Conservation (phyloP, 2,329 filamentous ascomycete species). For the Stagonosporopsis chrysanthemi region DNA sequence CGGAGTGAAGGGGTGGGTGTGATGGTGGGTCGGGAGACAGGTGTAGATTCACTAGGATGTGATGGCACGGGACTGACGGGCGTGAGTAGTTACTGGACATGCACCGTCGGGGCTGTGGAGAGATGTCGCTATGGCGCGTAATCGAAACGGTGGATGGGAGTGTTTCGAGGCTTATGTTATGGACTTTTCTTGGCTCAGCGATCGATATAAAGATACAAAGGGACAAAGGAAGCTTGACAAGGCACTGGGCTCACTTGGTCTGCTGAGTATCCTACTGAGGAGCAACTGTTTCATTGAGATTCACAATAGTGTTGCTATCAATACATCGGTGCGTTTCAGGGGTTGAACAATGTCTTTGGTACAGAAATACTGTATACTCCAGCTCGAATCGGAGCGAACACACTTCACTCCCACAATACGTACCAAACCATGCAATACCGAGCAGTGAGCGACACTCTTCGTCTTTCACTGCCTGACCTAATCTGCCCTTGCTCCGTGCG, state of each 20-base stretch:
- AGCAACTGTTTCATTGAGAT: neutral
- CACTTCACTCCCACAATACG: neutral
- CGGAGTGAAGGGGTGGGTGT: too few relatives aligned
- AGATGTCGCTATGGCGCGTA: neutral
- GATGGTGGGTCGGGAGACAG: neutral
- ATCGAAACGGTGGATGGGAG: neutral
- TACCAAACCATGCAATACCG: neutral
- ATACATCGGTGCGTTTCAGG: neutral
- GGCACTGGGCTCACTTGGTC: neutral
- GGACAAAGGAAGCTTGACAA: neutral
- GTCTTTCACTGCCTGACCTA: too few relatives aligned
- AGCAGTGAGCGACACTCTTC: neutral
- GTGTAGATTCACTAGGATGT: neutral
- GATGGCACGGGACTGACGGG: neutral
- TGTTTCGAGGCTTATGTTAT: neutral
- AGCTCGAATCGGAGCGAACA: too few relatives aligned
- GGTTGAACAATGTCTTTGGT: neutral
- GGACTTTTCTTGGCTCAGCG: neutral
- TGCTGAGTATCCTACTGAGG: neutral
- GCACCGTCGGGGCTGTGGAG: neutral
- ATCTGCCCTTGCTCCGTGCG: too few relatives aligned
- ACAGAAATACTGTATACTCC: neutral
- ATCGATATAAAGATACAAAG: neutral
- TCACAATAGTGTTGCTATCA: neutral
- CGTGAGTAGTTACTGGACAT: too few relatives aligned